Evolutionary conservation across 1,284 basidiomycete species (phyloP).

Genomic region (Ustilago curta): DNA sequence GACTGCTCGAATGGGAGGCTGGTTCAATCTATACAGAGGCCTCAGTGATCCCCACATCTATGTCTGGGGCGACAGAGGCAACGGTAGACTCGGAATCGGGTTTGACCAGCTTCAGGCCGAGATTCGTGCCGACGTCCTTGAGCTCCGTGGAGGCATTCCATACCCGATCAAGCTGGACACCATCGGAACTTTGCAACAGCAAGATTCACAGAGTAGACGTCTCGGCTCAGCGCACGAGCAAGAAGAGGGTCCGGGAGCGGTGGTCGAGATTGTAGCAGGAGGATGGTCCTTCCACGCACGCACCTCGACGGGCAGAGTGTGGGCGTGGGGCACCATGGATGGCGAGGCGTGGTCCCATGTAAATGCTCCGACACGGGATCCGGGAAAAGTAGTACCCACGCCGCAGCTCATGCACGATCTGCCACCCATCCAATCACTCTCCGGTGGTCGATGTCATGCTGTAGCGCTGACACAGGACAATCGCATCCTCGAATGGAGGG

Average conservation of each 20-base stretch:
- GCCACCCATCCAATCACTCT: conserved; percentile 32
- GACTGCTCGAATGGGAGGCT: conserved; percentile 38
- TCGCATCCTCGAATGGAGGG: conserved; percentile 48
- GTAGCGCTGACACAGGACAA: conserved; percentile 72
- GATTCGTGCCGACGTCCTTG: neutral
- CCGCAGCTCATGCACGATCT: conserved; percentile 23
- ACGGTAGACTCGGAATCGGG: conserved; percentile 35
- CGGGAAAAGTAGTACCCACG: neutral
- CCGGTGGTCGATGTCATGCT: conserved; percentile 78
- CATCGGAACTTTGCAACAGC: neutral
- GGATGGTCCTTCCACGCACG: conserved; percentile 56
- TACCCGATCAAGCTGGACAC: conserved; percentile 32
- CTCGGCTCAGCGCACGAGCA: neutral
- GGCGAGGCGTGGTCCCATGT: conserved; percentile 14
- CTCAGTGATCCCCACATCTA: conserved; percentile 39
- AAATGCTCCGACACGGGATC: conserved; percentile 2
- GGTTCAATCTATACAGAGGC: conserved; percentile 46
- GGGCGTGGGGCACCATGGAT: conserved; percentile 50
- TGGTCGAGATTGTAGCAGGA: conserved; percentile 42
- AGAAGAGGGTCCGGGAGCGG: conserved; percentile 6
- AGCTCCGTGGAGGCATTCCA: conserved; percentile 17
- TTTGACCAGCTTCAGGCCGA: neutral
- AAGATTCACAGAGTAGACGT: neutral
- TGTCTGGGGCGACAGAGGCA: conserved; percentile 41
- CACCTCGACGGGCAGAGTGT: conserved; percentile 36